Conservation (phyloP, 1,284 basidiomycete species). For the Trametes hirsuta region DNA sequence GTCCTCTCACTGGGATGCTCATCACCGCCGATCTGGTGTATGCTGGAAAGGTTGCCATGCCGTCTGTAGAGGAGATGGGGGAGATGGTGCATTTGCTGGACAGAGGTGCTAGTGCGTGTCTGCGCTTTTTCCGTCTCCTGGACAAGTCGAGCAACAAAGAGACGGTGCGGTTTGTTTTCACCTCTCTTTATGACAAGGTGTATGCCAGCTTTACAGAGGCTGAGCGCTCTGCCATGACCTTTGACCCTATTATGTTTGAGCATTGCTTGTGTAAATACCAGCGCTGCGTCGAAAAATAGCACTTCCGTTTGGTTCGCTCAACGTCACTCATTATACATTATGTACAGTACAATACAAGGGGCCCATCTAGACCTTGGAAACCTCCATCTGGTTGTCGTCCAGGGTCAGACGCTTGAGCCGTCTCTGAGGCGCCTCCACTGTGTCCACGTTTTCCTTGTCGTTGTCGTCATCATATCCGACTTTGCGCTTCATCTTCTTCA, state of each 20-base stretch:
- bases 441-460: background rate
- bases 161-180: background rate
- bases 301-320: background rate
- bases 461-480: background rate
- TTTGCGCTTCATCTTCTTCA: background rate
- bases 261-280: background rate
- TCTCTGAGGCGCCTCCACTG: background rate
- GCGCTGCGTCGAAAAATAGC: background rate
- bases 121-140: background rate
- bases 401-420: background rate
- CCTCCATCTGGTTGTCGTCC: background rate
- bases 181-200: background rate
- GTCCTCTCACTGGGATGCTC: background rate
- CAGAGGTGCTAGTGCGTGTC: background rate
- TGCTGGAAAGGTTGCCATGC: background rate
- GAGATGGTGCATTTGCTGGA: background rate
- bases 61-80: background rate
- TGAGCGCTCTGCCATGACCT: background rate
- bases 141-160: background rate
- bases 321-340: background rate
- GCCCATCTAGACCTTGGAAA: background rate
- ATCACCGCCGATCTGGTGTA: background rate
- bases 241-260: background rate
- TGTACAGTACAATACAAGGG: background rate
- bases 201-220: background rate